A percentile compares a stretch with the other conserved stretches of the same genome.
Conservation (phyloP, 805 yeast genomes). For the Candida tammaniensis region DNA sequence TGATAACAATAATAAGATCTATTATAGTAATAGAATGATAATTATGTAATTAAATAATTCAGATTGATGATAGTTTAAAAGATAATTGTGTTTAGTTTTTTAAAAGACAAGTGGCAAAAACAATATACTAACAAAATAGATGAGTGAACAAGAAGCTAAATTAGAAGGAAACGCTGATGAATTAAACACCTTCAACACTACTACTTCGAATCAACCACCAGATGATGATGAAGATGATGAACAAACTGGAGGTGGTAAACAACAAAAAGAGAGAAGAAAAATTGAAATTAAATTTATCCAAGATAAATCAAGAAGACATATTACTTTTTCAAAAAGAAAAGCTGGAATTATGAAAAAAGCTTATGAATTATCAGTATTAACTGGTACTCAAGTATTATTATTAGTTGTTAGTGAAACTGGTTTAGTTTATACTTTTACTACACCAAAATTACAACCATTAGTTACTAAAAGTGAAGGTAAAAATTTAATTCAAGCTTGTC, state of each 20-base stretch:
- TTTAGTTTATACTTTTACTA: constrained; percentile 94
- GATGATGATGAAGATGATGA: constrained; percentile 55
- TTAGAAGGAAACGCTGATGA: constrained; percentile 25
- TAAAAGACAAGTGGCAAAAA: no score
- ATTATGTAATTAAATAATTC: background rate
- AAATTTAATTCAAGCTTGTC: constrained; percentile 92
- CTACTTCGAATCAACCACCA: constrained; percentile 22
- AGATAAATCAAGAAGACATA: constrained; percentile 96
- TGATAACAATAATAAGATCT: no score
- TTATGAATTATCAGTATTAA: constrained; percentile 92
- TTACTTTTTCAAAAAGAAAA: constrained; percentile 95
- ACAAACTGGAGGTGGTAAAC: constrained; percentile 44
- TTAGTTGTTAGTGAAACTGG: constrained; percentile 99
- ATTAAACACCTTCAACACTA: constrained; percentile 21
- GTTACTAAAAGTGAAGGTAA: constrained; percentile 98
- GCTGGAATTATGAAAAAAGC: constrained; percentile 99
- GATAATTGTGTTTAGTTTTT: no score
- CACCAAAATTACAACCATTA: constrained; percentile 97
- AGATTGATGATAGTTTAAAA: no score
- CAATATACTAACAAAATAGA: constrained; percentile 19
- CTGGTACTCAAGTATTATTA: constrained; percentile 94
- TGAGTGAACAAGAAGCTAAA: constrained; percentile 42
- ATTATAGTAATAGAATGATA: background rate
- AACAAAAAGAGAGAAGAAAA: constrained; percentile 68
- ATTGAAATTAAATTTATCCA: constrained; percentile 96